Conservation (phyloP, 1,284 basidiomycete species). For the Jaminaea rosea region DNA sequence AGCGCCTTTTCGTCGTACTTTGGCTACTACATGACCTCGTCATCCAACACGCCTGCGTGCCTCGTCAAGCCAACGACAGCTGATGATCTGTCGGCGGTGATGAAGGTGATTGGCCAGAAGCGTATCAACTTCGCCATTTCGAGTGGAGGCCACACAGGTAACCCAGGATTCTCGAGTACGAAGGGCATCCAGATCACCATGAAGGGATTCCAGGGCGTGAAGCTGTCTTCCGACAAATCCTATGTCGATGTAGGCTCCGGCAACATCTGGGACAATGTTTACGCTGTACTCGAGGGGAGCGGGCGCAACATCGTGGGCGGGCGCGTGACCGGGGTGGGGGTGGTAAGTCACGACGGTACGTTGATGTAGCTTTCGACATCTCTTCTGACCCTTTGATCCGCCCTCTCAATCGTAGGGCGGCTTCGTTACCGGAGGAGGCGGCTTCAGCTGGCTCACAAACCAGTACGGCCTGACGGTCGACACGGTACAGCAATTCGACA, state of each 20-base stretch:
- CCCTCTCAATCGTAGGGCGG: no score
- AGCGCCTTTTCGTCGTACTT: no score
- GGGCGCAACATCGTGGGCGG: constrained; percentile 25
- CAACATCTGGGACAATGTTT: constrained; percentile 32
- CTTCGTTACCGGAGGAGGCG: constrained; percentile 27
- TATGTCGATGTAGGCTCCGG: constrained; percentile 26
- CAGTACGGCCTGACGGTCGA: constrained; percentile 29
- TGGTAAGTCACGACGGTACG: no score
- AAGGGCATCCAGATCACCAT: constrained; percentile 26
- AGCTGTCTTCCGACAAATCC: constrained; percentile 16
- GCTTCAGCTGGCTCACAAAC: constrained; percentile 26
- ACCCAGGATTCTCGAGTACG: constrained; percentile 29
- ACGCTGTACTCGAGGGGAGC: constrained; percentile 12
- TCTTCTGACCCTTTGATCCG: no score
- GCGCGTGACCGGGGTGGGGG: constrained; percentile 28
- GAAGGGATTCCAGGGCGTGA: constrained; percentile 21
- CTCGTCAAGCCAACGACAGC: constrained; percentile 19
- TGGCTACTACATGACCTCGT: constrained; percentile 19
- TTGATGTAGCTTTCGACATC: no score
- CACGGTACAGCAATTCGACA: constrained; percentile 18
- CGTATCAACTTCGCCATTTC: constrained; percentile 26
- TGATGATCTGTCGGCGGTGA: constrained; percentile 17
- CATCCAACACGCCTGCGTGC: constrained; percentile 17
- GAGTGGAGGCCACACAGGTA: constrained; percentile 24
- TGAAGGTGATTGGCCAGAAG: constrained; percentile 23